phyloP scores from a whole-genome alignment of 495 filamentous ascomycete genomes.

The Lentithecium fluviatile region DNA sequence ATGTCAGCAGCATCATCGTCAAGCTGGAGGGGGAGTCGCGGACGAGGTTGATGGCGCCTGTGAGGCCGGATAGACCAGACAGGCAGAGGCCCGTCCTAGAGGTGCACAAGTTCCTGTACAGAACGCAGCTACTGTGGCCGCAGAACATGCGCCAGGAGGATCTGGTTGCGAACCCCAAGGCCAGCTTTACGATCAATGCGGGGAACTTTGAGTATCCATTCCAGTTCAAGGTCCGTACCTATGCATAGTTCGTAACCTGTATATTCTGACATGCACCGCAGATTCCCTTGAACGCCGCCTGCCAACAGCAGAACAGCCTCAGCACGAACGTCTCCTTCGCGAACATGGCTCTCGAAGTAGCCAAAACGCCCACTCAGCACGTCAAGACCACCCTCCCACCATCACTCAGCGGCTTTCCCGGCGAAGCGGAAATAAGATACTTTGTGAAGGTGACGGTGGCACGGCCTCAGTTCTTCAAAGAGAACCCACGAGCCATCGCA shows the following conservation, averaged over 20 bases:
- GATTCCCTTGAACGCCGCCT: conserved; percentile 88
- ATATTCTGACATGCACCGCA: conserved; percentile 35
- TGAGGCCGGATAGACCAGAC: conserved; percentile 49
- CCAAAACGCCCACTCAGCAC: conserved; percentile 56
- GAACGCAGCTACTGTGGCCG: conserved; percentile 63
- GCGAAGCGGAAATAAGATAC: conserved; percentile 85
- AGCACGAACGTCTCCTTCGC: conserved; percentile 57
- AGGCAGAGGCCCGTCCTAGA: conserved; percentile 63
- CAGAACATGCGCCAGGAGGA: conserved; percentile 51
- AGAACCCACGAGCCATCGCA: conserved; percentile 70
- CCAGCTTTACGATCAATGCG: conserved; percentile 61
- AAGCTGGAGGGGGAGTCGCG: conserved; percentile 91
- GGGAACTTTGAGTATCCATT: conserved; percentile 90
- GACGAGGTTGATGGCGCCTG: conserved; percentile 56
- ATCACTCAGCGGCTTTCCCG: conserved; percentile 75
- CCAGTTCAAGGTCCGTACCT: conserved; percentile 84
- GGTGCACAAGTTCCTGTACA: conserved; percentile 76
- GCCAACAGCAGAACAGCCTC: conserved; percentile 60
- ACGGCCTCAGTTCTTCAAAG: conserved; percentile 76
- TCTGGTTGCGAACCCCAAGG: conserved; percentile 45
- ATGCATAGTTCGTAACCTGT: too few species aligned
- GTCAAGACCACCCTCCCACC: conserved; percentile 86
- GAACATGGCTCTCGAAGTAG: conserved; percentile 58
- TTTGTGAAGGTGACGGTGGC: conserved; percentile 90
- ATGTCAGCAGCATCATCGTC: conserved; percentile 75